Percentiles rank a stretch among this genome's conserved stretches.
phyloP scores from a whole-genome alignment of 495 filamentous ascomycete species.

The Cercophora scortea region DNA sequence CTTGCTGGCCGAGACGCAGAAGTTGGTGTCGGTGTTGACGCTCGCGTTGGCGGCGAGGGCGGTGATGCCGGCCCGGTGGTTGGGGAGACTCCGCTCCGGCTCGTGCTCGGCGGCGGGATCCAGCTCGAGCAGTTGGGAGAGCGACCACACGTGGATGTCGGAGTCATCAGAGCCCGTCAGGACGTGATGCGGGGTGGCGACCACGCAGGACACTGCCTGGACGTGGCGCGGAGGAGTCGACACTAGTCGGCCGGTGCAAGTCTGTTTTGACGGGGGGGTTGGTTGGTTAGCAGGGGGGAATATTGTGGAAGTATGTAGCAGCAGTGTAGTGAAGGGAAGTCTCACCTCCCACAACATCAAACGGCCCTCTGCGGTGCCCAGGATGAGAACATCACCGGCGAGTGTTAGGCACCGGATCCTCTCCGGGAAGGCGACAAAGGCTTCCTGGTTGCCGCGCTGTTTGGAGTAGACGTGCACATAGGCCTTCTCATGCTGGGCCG shows the following conservation, averaged over 20 bases:
- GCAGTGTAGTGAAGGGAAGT: too few species aligned
- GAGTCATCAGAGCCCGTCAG: slow-evolving; percentile 85
- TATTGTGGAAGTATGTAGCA: background rate
- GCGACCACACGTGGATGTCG: slow-evolving; percentile 82
- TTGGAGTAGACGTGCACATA: slow-evolving; percentile 86
- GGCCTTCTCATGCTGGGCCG: slow-evolving; percentile 84
- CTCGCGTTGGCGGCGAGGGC: slow-evolving; percentile 61
- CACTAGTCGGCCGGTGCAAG: slow-evolving; percentile 77
- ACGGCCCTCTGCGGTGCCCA: slow-evolving; percentile 83
- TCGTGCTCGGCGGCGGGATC: slow-evolving; percentile 43
- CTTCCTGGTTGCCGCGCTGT: slow-evolving; percentile 76
- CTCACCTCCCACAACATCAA: slow-evolving; percentile 88
- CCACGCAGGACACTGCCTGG: slow-evolving; percentile 71
- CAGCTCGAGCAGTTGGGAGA: slow-evolving; percentile 60
- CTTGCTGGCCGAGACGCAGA: slow-evolving; percentile 68
- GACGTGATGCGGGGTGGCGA: slow-evolving; percentile 66
- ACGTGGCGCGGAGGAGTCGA: slow-evolving; percentile 84
- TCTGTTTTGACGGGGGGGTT: slow-evolving; percentile 42
- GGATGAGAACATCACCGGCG: slow-evolving; percentile 60
- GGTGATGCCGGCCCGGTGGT: slow-evolving; percentile 73
- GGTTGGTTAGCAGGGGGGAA: background rate
- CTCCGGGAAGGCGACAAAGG: slow-evolving; percentile 76
- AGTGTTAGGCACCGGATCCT: slow-evolving; percentile 65
- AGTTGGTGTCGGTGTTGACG: slow-evolving; percentile 53
- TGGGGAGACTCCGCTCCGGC: slow-evolving; percentile 61